These are phyloP conservation scores for Anisodus acutangulus DNA, from an alignment of 257 asterid genomes.

Conservation along the genomic window DNA sequence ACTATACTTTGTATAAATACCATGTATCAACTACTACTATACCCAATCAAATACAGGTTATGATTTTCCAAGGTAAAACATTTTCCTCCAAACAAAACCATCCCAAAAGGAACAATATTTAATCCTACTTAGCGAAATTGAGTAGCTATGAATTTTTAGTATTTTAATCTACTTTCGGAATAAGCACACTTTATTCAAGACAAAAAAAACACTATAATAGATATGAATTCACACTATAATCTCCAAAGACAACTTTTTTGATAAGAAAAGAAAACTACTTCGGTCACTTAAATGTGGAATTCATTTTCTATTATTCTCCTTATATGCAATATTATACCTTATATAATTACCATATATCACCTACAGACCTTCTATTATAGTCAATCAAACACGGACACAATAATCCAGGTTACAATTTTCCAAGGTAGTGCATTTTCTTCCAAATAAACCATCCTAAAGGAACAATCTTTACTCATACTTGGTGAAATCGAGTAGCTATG, in stretches of 20 bases:
- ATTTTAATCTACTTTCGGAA: background rate
- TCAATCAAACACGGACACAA: background rate
- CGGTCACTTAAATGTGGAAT: background rate
- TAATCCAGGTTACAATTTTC: background rate
- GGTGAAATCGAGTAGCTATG: background rate
- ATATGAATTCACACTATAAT: background rate
- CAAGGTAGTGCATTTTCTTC: background rate
- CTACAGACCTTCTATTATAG: background rate
- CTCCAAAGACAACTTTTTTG: background rate
- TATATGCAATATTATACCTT: background rate
- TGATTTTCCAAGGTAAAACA: background rate
- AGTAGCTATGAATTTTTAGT: background rate
- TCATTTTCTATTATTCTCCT: background rate
- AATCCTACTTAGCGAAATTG: background rate
- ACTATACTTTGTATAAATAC: background rate
- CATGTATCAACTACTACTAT: background rate
- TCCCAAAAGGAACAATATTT: background rate
- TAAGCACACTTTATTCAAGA: background rate
- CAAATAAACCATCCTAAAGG: background rate
- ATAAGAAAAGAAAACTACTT: background rate
- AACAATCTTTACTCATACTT: background rate
- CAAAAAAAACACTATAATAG: background rate
- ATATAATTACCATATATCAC: background rate
- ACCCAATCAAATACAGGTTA: background rate
- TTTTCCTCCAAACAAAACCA: background rate